Conservation (phyloP, 2,329 filamentous ascomycete genomes). For the Juglanconis sp. region DNA sequence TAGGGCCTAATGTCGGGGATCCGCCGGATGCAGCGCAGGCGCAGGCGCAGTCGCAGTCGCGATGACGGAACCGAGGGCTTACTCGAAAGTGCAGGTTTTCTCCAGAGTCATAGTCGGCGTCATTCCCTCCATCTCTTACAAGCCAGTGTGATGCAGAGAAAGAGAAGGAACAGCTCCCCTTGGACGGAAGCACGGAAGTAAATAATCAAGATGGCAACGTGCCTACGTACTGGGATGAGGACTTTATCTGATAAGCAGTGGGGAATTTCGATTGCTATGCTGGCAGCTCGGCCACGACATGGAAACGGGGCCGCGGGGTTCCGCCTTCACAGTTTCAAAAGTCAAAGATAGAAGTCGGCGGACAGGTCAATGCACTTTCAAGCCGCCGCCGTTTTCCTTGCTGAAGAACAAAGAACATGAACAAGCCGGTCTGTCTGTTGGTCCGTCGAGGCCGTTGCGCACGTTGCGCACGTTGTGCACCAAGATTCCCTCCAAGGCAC, state of each 20-base stretch:
- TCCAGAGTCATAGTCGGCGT: not conserved
- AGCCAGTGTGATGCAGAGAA: no score
- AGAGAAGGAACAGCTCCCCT: no score
- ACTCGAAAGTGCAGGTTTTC: not conserved
- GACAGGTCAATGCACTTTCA: not conserved
- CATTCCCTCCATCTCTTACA: not conserved
- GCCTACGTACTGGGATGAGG: not conserved
- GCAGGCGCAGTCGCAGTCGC: not conserved
- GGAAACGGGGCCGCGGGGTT: not conserved
- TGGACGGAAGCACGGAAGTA: no score
- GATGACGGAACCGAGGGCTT: not conserved
- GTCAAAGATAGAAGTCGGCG: not conserved
- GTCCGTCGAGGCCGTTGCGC: no score
- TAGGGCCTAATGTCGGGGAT: not conserved
- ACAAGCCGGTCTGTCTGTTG: no score
- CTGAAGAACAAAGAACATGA: not conserved
- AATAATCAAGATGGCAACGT: not conserved
- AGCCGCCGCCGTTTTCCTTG: not conserved
- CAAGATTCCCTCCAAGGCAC: no score
- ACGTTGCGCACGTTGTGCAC: no score
- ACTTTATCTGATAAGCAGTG: constrained; percentile 13
- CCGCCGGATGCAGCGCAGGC: not conserved
- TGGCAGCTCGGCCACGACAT: not conserved
- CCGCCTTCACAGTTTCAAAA: constrained; percentile 4
- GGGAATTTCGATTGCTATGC: not conserved